Percentiles rank a stretch among this genome's conserved stretches.
phyloP scores from a whole-genome alignment of 257 asterid species.

The Vinca minor region DNA sequence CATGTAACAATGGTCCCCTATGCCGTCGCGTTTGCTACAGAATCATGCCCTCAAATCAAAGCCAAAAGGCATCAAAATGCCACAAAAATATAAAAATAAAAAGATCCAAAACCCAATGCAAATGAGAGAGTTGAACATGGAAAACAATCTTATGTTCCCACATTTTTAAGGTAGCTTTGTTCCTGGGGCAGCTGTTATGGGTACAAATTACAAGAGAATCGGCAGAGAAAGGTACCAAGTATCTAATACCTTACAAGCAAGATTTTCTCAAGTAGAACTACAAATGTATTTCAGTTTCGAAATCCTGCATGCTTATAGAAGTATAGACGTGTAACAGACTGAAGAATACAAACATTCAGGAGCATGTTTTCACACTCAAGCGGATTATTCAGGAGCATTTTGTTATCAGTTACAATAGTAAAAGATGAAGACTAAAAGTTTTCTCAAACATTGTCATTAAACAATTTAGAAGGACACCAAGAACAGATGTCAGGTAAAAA shows the following conservation, averaged over 20 bases:
- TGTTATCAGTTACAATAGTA: background rate
- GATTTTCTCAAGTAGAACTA: too few relatives aligned
- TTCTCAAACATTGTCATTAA: background rate
- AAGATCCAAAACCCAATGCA: too few relatives aligned
- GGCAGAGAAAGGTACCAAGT: too few relatives aligned
- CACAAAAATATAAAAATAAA: too few relatives aligned
- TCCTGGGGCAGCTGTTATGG: too few relatives aligned
- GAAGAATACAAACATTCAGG: background rate
- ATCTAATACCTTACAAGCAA: too few relatives aligned
- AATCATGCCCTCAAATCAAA: too few relatives aligned
- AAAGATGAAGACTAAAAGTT: background rate
- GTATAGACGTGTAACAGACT: background rate
- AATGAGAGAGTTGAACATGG: background rate
- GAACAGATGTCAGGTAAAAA: slow-evolving; percentile 14
- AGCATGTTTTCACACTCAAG: background rate
- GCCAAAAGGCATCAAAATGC: too few relatives aligned
- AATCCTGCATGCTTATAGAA: background rate
- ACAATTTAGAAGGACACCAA: background rate
- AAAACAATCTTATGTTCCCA: background rate
- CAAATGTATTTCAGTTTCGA: too few relatives aligned
- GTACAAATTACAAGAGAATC: too few relatives aligned
- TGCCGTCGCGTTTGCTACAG: too few relatives aligned
- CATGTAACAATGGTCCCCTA: too few relatives aligned
- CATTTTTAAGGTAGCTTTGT: background rate
- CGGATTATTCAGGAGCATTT: background rate